These are phyloP conservation scores for Oleoguttula mirabilis DNA, from an alignment of 495 filamentous ascomycete genomes.

Conservation along the genomic window DNA sequence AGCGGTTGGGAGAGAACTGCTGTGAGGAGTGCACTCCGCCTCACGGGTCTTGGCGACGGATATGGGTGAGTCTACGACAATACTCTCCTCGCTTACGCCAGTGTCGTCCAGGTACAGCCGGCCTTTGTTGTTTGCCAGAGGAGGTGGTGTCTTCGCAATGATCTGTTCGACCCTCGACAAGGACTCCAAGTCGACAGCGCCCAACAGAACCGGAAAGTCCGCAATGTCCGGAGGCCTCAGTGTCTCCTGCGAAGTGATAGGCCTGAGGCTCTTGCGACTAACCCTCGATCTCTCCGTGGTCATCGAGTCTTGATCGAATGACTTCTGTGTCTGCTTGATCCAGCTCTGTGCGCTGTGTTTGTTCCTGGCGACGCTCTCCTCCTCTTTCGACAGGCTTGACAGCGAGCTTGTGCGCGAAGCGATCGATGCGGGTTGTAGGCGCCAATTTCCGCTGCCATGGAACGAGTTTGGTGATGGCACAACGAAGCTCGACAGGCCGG, in stretches of 20 bases:
- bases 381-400: conserved; percentile 7
- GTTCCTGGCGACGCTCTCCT: conserved; percentile 15
- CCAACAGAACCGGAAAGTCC: background rate
- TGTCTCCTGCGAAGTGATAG: conserved; percentile 28
- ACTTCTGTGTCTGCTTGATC: conserved; percentile 7
- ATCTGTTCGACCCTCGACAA: conserved; percentile 16
- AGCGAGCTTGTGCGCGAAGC: conserved; percentile 15
- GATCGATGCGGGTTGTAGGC: conserved; percentile 7
- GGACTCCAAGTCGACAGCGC: background rate
- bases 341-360: conserved; percentile 19
- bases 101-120: conserved; percentile 14
- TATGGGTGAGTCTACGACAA: conserved; percentile 3
- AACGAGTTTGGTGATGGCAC: conserved; percentile 25
- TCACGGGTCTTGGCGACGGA: conserved; percentile 7
- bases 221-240: background rate
- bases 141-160: conserved; percentile 10
- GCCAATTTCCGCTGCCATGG: background rate
- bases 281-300: conserved; percentile 16
- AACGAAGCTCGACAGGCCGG: conserved; percentile 55
- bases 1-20: background rate
- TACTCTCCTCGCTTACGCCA: conserved; percentile 7
- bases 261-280: conserved; percentile 21
- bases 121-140: background rate
- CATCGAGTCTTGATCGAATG: conserved; percentile 21
- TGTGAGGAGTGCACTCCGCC: background rate